These are phyloP conservation scores for Neonectria hederae DNA, from an alignment of 2,329 filamentous ascomycete species.

Conservation along the genomic window DNA sequence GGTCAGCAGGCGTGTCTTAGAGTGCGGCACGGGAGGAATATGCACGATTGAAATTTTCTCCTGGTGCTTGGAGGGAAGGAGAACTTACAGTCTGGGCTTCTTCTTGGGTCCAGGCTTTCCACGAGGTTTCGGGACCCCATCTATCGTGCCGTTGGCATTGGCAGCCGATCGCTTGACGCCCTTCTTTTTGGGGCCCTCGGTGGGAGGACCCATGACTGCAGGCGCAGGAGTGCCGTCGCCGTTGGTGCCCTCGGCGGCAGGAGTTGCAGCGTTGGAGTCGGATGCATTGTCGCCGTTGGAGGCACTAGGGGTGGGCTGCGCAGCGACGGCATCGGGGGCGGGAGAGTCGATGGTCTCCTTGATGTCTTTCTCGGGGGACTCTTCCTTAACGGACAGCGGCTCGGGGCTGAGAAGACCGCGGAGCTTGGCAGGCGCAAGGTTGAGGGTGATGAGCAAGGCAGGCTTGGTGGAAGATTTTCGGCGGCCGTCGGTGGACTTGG, in stretches of 20 bases:
- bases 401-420: slow-evolving; percentile 58
- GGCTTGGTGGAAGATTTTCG: slow-evolving; percentile 52
- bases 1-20: slow-evolving; percentile 42
- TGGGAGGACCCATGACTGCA: slow-evolving; percentile 67
- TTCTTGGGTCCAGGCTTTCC: slow-evolving; percentile 97
- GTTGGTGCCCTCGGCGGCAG: slow-evolving; percentile 61
- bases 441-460: slow-evolving; percentile 60
- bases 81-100: slow-evolving; percentile 88
- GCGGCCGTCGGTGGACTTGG: slow-evolving; percentile 48
- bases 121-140: slow-evolving; percentile 73
- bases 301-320: slow-evolving; percentile 45
- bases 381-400: slow-evolving; percentile 51
- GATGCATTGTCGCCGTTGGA: slow-evolving; percentile 65
- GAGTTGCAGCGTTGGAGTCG: slow-evolving; percentile 69
- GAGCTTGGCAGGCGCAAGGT: slow-evolving; percentile 60
- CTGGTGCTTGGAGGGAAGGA: slow-evolving; percentile 10
- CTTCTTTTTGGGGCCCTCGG: slow-evolving; percentile 77
- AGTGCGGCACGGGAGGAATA: background rate
- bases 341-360: slow-evolving; percentile 57
- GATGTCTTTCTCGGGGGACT: slow-evolving; percentile 50
- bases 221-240: slow-evolving; percentile 62
- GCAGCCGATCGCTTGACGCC: slow-evolving; percentile 75
- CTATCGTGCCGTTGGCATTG: slow-evolving; percentile 68
- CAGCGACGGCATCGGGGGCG: slow-evolving; percentile 51
- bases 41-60: slow-evolving; percentile 5